phyloP scores from a whole-genome alignment of 257 asterid species.

The Vinca minor region DNA sequence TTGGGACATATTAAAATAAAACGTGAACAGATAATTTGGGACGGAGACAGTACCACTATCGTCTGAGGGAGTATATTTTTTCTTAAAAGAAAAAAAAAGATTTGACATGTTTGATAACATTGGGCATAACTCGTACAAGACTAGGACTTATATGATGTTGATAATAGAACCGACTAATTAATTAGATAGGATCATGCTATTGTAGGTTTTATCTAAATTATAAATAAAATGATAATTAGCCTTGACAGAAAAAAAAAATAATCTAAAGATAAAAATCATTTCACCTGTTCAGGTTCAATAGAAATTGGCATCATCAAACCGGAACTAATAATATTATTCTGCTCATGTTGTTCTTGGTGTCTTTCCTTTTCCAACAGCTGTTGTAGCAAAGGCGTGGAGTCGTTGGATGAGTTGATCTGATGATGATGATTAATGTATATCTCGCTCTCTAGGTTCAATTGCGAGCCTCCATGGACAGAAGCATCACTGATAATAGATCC shows the following conservation, averaged over 20 bases:
- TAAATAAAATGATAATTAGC: not conserved
- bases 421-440: conserved; percentile 6
- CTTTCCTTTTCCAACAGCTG: conserved; percentile 60
- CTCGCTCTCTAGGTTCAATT: conserved; percentile 21
- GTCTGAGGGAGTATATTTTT: too few relatives aligned
- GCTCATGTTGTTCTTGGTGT: conserved; percentile 40
- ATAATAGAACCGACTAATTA: too few relatives aligned
- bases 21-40: too few relatives aligned
- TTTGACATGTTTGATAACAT: too few relatives aligned
- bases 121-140: too few relatives aligned
- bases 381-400: conserved; percentile 40
- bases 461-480: conserved; percentile 20
- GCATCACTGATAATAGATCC: conserved; percentile 14
- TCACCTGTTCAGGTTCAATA: conserved; percentile 54
- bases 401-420: too few relatives aligned
- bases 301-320: conserved; percentile 42
- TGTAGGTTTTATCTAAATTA: too few relatives aligned
- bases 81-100: too few relatives aligned
- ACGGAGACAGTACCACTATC: too few relatives aligned
- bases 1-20: too few relatives aligned
- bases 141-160: too few relatives aligned
- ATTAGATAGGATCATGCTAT: too few relatives aligned
- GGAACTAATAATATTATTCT: conserved; percentile 27
- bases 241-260: not conserved
- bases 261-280: not conserved